phyloP scores from a whole-genome alignment of 805 yeast genomes.

The Kluyveromyces wickerhamii region DNA sequence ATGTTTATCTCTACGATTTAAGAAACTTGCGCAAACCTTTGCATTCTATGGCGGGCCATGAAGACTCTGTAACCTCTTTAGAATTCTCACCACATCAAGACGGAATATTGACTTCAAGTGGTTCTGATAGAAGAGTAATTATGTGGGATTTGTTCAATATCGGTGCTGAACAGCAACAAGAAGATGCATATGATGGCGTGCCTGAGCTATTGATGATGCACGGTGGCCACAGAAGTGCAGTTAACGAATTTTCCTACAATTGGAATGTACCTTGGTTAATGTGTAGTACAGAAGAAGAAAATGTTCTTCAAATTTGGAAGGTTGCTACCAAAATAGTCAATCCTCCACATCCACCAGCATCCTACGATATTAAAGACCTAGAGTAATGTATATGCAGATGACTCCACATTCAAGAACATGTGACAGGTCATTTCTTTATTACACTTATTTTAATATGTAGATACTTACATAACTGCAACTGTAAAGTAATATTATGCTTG shows the following conservation, averaged over 20 bases:
- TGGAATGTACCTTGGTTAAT: constrained; percentile 65
- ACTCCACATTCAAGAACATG: too few relatives aligned
- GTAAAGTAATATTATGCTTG: too few relatives aligned
- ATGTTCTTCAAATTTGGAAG: constrained; percentile 40
- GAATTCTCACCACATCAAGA: constrained; percentile 76
- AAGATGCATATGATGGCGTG: constrained; percentile 85
- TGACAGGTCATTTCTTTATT: too few relatives aligned
- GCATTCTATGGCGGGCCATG: constrained; percentile 77
- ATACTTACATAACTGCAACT: too few relatives aligned
- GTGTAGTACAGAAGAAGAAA: constrained; percentile 46
- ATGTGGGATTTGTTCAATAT: constrained; percentile 74
- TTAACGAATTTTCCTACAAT: constrained; percentile 66
- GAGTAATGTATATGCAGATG: constrained; percentile 10
- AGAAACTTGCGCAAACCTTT: constrained; percentile 42
- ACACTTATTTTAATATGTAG: too few relatives aligned
- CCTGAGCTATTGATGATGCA: constrained; percentile 88
- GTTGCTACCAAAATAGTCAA: constrained; percentile 30
- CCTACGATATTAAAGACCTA: constrained; percentile 10
- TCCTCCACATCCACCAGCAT: constrained; percentile 7
- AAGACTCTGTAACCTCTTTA: constrained; percentile 58
- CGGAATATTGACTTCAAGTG: constrained; percentile 69
- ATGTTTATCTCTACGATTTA: constrained; percentile 56
- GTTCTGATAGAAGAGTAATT: constrained; percentile 68
- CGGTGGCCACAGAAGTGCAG: constrained; percentile 79
- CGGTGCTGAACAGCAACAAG: constrained; percentile 79